phyloP scores from a whole-genome alignment of 2,329 filamentous ascomycete genomes.

The Boeremia lycopersici region DNA sequence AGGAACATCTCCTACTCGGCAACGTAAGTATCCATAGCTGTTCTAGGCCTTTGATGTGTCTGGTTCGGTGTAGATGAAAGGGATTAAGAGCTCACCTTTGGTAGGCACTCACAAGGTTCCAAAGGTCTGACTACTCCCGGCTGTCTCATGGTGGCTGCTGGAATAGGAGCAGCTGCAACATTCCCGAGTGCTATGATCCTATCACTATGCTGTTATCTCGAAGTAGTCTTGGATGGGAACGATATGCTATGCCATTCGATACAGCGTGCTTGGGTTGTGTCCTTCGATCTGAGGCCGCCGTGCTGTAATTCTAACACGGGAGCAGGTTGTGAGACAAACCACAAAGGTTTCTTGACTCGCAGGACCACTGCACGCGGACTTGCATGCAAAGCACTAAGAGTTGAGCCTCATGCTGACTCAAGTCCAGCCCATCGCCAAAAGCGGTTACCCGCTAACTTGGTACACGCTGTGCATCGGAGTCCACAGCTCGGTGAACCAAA shows the following conservation, averaged over 20 bases:
- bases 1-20: slow-evolving; percentile 13
- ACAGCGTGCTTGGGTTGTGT: neutral
- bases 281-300: too few species aligned
- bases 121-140: neutral
- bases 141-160: slow-evolving; percentile 8
- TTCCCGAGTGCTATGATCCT: neutral
- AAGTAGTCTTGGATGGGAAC: neutral
- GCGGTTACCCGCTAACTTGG: neutral
- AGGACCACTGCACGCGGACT: neutral
- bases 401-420: slow-evolving; percentile 3
- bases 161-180: neutral
- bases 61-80: neutral
- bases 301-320: neutral
- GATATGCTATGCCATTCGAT: neutral
- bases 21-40: neutral
- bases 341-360: neutral
- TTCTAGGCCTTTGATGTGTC: neutral
- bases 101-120: neutral
- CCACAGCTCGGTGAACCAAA: neutral
- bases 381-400: neutral
- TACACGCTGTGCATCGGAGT: neutral
- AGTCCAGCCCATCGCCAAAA: neutral
- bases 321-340: neutral
- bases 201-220: neutral
- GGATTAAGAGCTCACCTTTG: neutral